These are phyloP conservation scores for Schizosaccharomyces cryophilus DNA, from an alignment of 805 yeast species.

Conservation along the genomic window DNA sequence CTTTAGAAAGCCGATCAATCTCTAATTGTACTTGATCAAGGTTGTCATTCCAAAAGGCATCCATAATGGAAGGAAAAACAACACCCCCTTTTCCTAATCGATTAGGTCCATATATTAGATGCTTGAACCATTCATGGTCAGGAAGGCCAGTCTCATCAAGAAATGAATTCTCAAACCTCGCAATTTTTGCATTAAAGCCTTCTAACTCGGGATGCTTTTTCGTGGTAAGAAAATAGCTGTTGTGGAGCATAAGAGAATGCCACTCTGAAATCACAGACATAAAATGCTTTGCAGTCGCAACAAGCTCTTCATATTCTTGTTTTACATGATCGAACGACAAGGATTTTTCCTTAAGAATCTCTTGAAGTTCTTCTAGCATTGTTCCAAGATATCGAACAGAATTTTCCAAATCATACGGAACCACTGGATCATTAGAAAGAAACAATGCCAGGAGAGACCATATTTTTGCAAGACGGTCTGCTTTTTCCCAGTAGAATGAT, in stretches of 20 bases:
- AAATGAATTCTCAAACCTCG: slow-evolving; percentile 14
- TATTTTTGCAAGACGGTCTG: slow-evolving; percentile 29
- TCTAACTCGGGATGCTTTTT: slow-evolving; percentile 16
- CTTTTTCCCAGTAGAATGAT: slow-evolving; percentile 38
- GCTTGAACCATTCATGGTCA: slow-evolving; percentile 32
- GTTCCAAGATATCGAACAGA: slow-evolving; percentile 8
- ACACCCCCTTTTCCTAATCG: too few species aligned
- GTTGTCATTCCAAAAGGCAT: not conserved
- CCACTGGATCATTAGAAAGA: slow-evolving; percentile 24
- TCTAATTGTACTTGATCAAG: not conserved
- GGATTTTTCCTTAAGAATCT: slow-evolving; percentile 5
- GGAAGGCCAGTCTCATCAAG: slow-evolving; percentile 25
- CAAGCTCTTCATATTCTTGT: slow-evolving; percentile 10
- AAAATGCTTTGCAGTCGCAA: slow-evolving; percentile 17
- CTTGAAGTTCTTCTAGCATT: slow-evolving; percentile 1
- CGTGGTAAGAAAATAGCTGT: slow-evolving; percentile 18
- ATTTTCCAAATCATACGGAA: slow-evolving; percentile 22
- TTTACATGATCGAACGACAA: slow-evolving; percentile 8
- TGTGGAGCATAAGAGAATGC: slow-evolving; percentile 5
- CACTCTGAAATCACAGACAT: slow-evolving; percentile 13
- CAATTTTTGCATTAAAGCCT: slow-evolving; percentile 19
- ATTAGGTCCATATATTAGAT: slow-evolving; percentile 28
- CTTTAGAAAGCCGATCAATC: too few species aligned
- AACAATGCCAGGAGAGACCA: slow-evolving; percentile 27
- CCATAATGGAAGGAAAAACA: not conserved